Evolutionary conservation across 331 rosid species (phyloP).

Genomic region (Cydonia oblonga): DNA sequence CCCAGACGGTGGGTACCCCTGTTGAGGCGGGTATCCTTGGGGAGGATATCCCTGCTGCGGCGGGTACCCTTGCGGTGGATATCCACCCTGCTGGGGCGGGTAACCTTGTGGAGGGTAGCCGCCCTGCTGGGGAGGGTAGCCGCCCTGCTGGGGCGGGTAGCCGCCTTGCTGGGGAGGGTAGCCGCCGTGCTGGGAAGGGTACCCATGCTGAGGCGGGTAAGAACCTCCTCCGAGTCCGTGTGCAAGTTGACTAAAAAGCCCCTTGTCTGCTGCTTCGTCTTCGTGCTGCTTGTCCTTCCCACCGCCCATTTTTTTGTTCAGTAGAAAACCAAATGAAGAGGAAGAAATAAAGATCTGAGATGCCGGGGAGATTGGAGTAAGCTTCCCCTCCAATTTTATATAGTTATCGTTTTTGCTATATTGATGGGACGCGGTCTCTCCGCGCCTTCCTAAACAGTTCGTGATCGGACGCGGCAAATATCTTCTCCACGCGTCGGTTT

Average conservation of each 20-base stretch:
- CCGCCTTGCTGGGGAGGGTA: constrained; percentile 8
- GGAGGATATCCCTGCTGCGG: constrained; percentile 9
- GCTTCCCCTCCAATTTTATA: neutral
- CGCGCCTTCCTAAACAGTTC: too few species aligned
- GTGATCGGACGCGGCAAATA: too few species aligned
- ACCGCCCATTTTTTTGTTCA: constrained; percentile 32
- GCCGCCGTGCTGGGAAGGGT: neutral
- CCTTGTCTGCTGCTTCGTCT: constrained; percentile 40
- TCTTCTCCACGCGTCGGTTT: too few species aligned
- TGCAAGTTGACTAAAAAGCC: constrained; percentile 36
- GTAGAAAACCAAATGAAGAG: neutral
- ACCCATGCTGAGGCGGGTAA: constrained; percentile 1
- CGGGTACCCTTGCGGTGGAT: constrained; percentile 6
- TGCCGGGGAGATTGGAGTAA: fast-evolving
- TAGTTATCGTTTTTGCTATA: neutral
- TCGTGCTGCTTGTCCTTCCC: constrained; percentile 22
- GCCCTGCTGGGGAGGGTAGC: neutral
- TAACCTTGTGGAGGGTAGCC: constrained; percentile 9
- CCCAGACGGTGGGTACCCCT: constrained; percentile 18
- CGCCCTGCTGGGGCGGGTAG: constrained; percentile 3
- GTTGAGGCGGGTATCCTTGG: constrained; percentile 20
- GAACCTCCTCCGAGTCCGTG: neutral
- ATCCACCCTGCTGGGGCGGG: neutral
- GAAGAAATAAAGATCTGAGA: neutral
- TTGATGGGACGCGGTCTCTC: neutral